Evolutionary conservation across 208 protist genomes (phyloP), one percentile per base, ranked within the genome.

Genomic region (Trypanosoma avium): DNA sequence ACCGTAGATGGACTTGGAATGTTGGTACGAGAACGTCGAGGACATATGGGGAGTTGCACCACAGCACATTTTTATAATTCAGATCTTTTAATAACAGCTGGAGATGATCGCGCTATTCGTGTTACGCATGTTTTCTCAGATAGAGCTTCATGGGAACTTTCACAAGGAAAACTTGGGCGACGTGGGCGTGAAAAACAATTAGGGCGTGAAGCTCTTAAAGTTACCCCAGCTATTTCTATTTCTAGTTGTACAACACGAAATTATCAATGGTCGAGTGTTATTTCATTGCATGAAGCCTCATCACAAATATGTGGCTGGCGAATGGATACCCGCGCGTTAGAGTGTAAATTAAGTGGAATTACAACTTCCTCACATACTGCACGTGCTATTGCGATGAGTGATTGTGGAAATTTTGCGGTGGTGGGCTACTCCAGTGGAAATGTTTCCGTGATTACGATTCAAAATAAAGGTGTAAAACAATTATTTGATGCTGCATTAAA

Each of bases 101-200:
- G 88, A 19, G 35, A 35, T 30, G 92, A 97, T 63, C 80, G 81
- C 7, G 73, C 88, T 13, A 35, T 97, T 50, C 85, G 92, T 52
- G 81, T 88, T n/a, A 93, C 86, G 13, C 89, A 97, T 75, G 73
- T 95, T 48, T 95, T 97, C 70, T 86, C 78, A 15, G 92, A 97
- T 68, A 84, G 88, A 33, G 86, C 88, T 12, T 92, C 82, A 40
- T 91, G 88, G 85, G 89, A 95, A 73, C 68, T 97, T 47, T 97
- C 92, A 43, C 92, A 97, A 61, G 83, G 86, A 62, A 86, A 83
- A 46, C 66, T 96, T n/a, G 82, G 84, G 42, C 86, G 92, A 61
- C 71, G 73, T 19, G 85, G 82, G 7, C 78, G 85, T 6, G 81
- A 88, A 45, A 65, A 63, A 65, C 79, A 84, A 40, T 17, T 83